A percentile compares a stretch with the other conserved stretches of the same genome.
phyloP scores from a whole-genome alignment of 305 asterid species.

The Lippia alba region DNA sequence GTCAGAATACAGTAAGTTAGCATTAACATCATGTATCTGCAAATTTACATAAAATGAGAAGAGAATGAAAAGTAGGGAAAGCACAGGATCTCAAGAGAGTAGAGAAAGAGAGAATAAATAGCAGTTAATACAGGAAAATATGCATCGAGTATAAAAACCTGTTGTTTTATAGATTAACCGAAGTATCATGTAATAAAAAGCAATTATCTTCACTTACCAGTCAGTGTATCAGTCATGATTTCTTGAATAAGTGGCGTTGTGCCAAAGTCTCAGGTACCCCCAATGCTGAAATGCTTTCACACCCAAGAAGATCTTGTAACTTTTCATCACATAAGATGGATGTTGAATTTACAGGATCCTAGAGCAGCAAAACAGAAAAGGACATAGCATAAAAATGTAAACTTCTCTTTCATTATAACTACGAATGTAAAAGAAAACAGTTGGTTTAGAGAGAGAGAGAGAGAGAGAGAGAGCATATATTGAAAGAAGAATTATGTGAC shows the following conservation, averaged over 20 bases:
- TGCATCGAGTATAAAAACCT: neutral
- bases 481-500: neutral
- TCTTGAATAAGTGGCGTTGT: slow-evolving; percentile 52
- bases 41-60: slow-evolving; percentile 19
- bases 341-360: slow-evolving; percentile 70
- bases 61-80: neutral
- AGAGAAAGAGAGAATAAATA: neutral
- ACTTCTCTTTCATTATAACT: neutral
- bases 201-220: slow-evolving; percentile 39
- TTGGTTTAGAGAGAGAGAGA: neutral
- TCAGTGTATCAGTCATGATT: slow-evolving; percentile 50
- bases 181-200: neutral
- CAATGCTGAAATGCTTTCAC: slow-evolving; percentile 62
- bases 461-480: neutral
- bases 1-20: slow-evolving; percentile 50
- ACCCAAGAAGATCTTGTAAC: slow-evolving; percentile 70
- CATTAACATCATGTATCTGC: slow-evolving; percentile 60
- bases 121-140: neutral
- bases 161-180: neutral
- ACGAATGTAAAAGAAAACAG: neutral
- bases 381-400: slow-evolving; percentile 19
- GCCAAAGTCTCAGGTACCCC: slow-evolving; percentile 64
- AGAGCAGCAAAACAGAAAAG: slow-evolving; percentile 26
- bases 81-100: neutral
- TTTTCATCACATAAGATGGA: slow-evolving; percentile 61